A percentile compares a stretch with the other conserved stretches of the same genome.
These are phyloP conservation scores for Albophoma yamanashiensis DNA, from an alignment of 2,329 filamentous ascomycete species.

Conservation along the genomic window DNA sequence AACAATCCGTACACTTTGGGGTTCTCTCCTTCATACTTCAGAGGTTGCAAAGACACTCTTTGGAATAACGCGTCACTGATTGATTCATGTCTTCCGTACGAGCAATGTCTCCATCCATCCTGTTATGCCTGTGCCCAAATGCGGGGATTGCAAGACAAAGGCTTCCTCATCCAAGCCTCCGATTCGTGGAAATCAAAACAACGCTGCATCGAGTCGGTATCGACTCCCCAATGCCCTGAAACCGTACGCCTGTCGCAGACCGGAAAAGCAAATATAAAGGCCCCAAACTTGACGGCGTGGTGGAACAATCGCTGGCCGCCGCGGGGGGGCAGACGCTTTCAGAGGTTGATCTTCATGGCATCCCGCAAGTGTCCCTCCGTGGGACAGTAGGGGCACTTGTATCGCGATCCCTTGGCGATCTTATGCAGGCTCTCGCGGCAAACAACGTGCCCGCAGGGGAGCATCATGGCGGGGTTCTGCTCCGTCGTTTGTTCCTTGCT, in stretches of 20 bases:
- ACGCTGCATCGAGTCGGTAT: neutral
- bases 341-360: constrained; percentile 62
- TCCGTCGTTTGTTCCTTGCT: constrained; percentile 95
- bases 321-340: neutral
- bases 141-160: neutral
- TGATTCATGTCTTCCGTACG: neutral
- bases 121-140: neutral
- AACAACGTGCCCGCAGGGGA: constrained; percentile 91
- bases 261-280: neutral
- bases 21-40: too few relatives aligned
- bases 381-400: constrained; percentile 97
- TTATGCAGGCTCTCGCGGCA: constrained; percentile 73
- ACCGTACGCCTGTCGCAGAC: neutral
- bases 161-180: neutral
- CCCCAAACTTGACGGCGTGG: neutral
- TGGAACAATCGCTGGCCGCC: neutral
- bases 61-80: neutral
- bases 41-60: neutral
- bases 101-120: neutral
- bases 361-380: constrained; percentile 70
- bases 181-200: neutral
- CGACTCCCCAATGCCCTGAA: neutral
- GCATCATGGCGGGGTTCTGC: constrained; percentile 89
- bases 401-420: constrained; percentile 66
- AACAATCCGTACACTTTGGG: neutral